phyloP scores from a whole-genome alignment of 768 basidiomycete genomes.

The Russula sp. region DNA sequence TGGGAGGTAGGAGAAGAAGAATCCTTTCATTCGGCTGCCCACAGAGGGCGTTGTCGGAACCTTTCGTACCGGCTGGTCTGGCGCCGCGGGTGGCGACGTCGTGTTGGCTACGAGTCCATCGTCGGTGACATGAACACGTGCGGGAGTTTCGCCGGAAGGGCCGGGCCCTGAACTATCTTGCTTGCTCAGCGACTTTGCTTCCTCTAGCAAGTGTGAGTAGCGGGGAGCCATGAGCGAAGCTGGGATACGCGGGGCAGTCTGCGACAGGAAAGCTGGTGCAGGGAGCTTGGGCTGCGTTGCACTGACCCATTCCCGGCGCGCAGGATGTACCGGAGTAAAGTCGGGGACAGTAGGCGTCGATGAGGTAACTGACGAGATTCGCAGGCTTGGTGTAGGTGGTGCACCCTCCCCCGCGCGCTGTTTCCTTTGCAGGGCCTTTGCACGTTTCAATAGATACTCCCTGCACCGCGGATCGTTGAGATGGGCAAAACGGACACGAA shows the following conservation, averaged over 20 bases:
- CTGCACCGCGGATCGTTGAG: conserved; percentile 31
- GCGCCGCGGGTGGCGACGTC: not conserved
- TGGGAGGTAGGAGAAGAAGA: conserved; percentile 58
- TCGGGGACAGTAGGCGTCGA: conserved; percentile 42
- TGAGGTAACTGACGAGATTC: conserved; percentile 27
- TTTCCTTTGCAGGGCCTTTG: conserved; percentile 51
- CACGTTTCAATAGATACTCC: conserved; percentile 45
- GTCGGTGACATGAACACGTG: not conserved
- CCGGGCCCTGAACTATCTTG: conserved; percentile 4
- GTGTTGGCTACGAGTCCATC: not conserved
- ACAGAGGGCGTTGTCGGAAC: conserved; percentile 33
- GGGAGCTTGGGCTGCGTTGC: conserved; percentile 22
- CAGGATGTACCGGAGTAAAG: conserved; percentile 41
- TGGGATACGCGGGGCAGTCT: conserved; percentile 32
- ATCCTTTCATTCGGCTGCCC: conserved; percentile 48
- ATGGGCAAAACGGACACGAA: not conserved
- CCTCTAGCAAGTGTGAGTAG: conserved; percentile 54
- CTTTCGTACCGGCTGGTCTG: not conserved
- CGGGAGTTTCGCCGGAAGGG: not conserved
- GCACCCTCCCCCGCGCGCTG: conserved; percentile 54
- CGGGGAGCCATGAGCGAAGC: conserved; percentile 45
- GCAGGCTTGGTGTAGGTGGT: conserved; percentile 44
- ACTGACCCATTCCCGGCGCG: conserved; percentile 23
- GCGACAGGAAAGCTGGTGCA: conserved; percentile 33
- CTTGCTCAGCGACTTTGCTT: conserved; percentile 38